Percentiles rank a stretch among this genome's conserved stretches.
These are phyloP conservation scores for Holtermanniella nyarrowii DNA, from an alignment of 768 basidiomycete genomes.

Conservation along the genomic window DNA sequence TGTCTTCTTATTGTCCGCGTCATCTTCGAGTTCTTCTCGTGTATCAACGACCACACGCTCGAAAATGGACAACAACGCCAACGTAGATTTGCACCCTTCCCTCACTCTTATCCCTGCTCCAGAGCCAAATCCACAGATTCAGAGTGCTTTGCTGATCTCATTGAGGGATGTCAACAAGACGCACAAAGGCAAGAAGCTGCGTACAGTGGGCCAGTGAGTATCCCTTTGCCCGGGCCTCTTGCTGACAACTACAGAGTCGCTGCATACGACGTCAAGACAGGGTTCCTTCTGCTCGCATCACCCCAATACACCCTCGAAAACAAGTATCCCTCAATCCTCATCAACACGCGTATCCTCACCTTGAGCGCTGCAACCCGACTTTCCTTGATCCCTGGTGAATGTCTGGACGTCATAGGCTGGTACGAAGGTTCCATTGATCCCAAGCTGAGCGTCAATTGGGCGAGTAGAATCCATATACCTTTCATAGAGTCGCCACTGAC, in stretches of 20 bases:
- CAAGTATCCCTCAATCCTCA: background rate
- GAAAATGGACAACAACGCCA: background rate
- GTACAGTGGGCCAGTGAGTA: background rate
- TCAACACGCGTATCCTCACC: background rate
- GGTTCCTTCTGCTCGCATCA: background rate
- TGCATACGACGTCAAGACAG: background rate
- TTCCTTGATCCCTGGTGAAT: background rate
- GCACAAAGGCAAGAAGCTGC: background rate
- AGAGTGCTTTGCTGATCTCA: background rate
- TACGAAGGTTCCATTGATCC: background rate
- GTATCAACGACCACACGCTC: too few relatives aligned
- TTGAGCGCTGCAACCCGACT: too few relatives aligned
- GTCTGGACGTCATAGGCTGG: background rate
- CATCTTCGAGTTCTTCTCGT: too few relatives aligned
- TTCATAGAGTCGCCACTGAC: background rate
- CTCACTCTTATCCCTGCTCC: background rate
- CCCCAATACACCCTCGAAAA: background rate
- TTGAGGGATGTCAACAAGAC: background rate
- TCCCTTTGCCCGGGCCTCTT: background rate
- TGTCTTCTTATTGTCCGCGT: too few relatives aligned
- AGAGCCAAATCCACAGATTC: background rate
- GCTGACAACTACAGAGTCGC: background rate
- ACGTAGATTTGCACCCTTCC: background rate
- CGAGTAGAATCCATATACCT: background rate
- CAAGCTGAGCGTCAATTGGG: background rate